phyloP scores from a whole-genome alignment of 352 stramenopile species.

The Phytophthora pinifolia region DNA sequence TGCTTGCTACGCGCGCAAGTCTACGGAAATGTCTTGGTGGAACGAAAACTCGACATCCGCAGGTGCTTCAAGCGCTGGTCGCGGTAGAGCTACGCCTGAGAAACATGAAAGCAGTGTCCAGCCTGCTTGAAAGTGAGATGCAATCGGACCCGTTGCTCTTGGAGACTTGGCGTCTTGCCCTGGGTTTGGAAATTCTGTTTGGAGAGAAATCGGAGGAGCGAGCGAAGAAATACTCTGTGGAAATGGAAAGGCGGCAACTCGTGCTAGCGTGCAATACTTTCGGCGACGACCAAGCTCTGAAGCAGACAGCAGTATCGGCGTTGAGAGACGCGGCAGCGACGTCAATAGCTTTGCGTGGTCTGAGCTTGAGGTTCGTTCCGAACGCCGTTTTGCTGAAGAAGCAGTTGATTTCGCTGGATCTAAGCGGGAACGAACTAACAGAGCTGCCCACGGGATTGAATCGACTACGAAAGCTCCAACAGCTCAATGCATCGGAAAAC shows the following conservation, averaged over 20 bases:
- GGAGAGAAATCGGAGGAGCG: conserved; percentile 26
- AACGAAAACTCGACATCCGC: conserved; percentile 30
- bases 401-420: conserved; percentile 39
- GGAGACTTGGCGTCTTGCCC: conserved; percentile 48
- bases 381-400: conserved; percentile 39
- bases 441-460: conserved; percentile 42
- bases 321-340: neutral
- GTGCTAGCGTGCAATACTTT: conserved; percentile 34
- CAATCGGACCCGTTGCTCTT: conserved; percentile 37
- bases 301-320: neutral
- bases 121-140: conserved; percentile 35
- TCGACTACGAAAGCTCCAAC: conserved; percentile 34
- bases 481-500: conserved; percentile 65
- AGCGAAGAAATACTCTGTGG: conserved; percentile 28
- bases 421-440: conserved; percentile 53
- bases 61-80: conserved; percentile 42
- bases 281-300: conserved; percentile 22
- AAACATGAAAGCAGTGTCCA: conserved; percentile 45
- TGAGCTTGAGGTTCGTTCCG: conserved; percentile 34
- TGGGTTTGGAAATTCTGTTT: conserved; percentile 61
- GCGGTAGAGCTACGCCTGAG: conserved; percentile 37
- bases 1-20: conserved; percentile 38
- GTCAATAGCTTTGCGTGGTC: conserved; percentile 23
- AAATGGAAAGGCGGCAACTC: conserved; percentile 40
- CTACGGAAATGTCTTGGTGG: conserved; percentile 36